Conservation (phyloP, 2,329 filamentous ascomycete genomes). For the Pseudogymnoascus sp. region DNA sequence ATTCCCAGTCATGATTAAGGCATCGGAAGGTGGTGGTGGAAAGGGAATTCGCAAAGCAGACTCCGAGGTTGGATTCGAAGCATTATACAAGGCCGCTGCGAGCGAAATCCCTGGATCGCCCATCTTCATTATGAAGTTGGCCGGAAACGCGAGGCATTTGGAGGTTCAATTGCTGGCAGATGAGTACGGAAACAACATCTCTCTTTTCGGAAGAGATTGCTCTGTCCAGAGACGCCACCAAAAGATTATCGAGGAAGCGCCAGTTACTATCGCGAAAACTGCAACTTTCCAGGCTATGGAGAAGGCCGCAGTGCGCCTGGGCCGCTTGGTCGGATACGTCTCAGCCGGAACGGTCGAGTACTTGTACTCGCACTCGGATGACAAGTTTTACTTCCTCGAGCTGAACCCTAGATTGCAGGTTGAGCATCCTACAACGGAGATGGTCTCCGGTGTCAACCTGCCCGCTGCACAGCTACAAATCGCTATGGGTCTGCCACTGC, state of each 20-base stretch:
- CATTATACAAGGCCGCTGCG: constrained; percentile 88
- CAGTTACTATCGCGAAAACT: constrained; percentile 87
- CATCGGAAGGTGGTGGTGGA: constrained; percentile 97
- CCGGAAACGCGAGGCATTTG: constrained; percentile 89
- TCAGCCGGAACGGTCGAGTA: constrained; percentile 98
- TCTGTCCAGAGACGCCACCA: constrained; percentile 97
- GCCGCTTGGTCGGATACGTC: constrained; percentile 92
- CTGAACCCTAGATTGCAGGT: constrained; percentile 98
- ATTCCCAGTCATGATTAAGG: constrained; percentile 99
- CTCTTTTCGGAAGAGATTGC: constrained; percentile 95
- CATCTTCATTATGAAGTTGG: constrained; percentile 99
- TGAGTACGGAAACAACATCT: constrained; percentile 99
- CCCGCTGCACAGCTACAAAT: constrained; percentile 96
- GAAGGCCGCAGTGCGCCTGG: constrained; percentile 87
- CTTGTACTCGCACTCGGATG: constrained; percentile 92
- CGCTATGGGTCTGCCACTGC: constrained; percentile 95
- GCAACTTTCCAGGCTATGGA: constrained; percentile 94
- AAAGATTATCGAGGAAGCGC: constrained; percentile 99
- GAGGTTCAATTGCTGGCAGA: constrained; percentile 96
- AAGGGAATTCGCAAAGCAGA: constrained; percentile 98
- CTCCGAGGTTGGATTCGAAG: constrained; percentile 72
- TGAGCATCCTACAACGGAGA: constrained; percentile 98
- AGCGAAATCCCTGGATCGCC: constrained; percentile 97
- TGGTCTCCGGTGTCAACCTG: constrained; percentile 96
- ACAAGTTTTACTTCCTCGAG: constrained; percentile 99